These are phyloP conservation scores for Dipteronia dyeriana DNA, from an alignment of 345 rosid species.

Conservation along the genomic window DNA sequence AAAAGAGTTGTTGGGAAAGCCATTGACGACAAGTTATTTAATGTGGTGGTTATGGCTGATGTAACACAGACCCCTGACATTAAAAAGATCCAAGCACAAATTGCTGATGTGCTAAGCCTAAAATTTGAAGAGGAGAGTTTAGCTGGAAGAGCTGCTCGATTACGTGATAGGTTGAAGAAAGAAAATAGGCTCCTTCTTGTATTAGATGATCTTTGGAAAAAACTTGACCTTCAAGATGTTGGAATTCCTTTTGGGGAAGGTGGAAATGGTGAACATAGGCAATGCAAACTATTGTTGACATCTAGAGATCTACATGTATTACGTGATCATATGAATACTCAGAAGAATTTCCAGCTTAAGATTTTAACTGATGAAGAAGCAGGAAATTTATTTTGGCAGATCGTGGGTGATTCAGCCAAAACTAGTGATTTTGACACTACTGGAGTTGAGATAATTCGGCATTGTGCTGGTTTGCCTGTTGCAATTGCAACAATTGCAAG, in stretches of 20 bases:
- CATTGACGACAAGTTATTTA: not conserved
- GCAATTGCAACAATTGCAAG: conserved; percentile 17
- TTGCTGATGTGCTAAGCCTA: conserved; percentile 8
- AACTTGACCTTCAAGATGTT: not conserved
- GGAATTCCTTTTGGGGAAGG: not conserved
- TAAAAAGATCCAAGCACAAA: conserved; percentile 10
- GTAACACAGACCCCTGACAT: not conserved
- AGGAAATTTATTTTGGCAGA: not conserved
- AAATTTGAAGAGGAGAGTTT: not conserved
- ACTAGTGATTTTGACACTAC: not conserved
- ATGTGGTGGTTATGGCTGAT: conserved; percentile 1
- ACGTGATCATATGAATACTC: conserved; percentile 4
- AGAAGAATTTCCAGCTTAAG: not conserved
- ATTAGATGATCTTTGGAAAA: conserved; percentile 11
- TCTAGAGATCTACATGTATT: conserved; percentile 20
- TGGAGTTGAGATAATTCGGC: not conserved
- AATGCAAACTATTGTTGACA: conserved; percentile 33
- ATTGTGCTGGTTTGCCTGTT: conserved; percentile 29
- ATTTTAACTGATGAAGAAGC: conserved; percentile 12
- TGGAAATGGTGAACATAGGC: not conserved
- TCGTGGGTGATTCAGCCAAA: not conserved
- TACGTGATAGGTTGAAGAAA: not conserved
- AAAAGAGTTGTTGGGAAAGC: conserved; percentile 3
- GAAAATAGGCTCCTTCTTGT: not conserved
- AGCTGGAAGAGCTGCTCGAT: not conserved